A percentile compares a stretch with the other conserved stretches of the same genome.
Evolutionary conservation across 2,329 filamentous ascomycete species (phyloP).

Genomic region (Mollisia scopiformis): DNA sequence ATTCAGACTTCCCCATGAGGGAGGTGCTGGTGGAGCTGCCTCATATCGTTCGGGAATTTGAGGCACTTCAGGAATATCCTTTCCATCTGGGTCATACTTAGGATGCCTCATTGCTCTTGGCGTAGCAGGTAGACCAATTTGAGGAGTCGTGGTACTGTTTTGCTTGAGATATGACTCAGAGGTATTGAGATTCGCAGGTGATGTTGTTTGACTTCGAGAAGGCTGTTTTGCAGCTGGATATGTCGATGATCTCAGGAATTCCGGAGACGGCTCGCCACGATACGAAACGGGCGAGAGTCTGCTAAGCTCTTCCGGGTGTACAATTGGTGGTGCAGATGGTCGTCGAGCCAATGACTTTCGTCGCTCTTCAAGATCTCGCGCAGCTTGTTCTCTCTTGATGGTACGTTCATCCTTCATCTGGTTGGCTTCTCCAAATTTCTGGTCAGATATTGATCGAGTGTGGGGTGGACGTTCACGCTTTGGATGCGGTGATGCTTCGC

Average conservation of each 20-base stretch:
- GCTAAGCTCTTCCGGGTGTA: slow-evolving; percentile 66
- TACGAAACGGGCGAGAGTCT: slow-evolving; percentile 34
- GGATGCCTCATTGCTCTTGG: slow-evolving; percentile 87
- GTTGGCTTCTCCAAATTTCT: slow-evolving; percentile 57
- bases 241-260: slow-evolving; percentile 26
- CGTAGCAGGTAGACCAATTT: slow-evolving; percentile 84
- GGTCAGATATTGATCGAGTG: slow-evolving; percentile 45
- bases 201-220: slow-evolving; percentile 66
- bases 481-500: slow-evolving; percentile 26
- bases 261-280: slow-evolving; percentile 28
- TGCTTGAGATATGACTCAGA: slow-evolving; percentile 43
- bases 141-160: slow-evolving; percentile 49
- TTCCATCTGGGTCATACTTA: slow-evolving; percentile 64
- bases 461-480: slow-evolving; percentile 28
- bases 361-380: slow-evolving; percentile 85
- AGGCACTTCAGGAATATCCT: slow-evolving; percentile 59
- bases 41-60: slow-evolving; percentile 52
- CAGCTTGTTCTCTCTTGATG: slow-evolving; percentile 73
- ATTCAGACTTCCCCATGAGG: slow-evolving; percentile 30
- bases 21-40: slow-evolving; percentile 18
- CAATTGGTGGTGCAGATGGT: slow-evolving; percentile 78
- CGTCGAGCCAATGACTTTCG: slow-evolving; percentile 81
- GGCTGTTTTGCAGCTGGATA: slow-evolving; percentile 44
- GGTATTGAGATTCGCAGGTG: slow-evolving; percentile 37
- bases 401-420: slow-evolving; percentile 63